phyloP scores from a whole-genome alignment of 306 rosid species.

The Cercis canadensis region DNA sequence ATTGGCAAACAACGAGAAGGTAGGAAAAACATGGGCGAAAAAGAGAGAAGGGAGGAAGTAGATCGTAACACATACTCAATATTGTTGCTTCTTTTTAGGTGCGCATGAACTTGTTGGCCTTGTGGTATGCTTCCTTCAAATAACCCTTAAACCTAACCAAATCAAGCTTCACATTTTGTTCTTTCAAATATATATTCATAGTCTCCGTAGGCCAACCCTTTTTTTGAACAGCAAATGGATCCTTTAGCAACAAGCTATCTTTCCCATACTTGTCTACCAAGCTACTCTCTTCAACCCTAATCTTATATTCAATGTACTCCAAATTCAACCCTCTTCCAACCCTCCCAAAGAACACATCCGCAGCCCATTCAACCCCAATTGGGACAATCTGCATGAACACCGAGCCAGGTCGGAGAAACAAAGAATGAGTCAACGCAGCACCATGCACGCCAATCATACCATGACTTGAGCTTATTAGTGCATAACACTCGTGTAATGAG shows the following conservation, averaged over 20 bases:
- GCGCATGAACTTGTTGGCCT: too few relatives aligned
- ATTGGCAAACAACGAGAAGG: too few relatives aligned
- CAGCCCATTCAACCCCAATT: conserved; percentile 39
- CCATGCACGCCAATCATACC: conserved; percentile 49
- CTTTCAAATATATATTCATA: conserved; percentile 44
- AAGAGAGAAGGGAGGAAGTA: too few relatives aligned
- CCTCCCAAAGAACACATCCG: conserved; percentile 34
- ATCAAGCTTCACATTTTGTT: conserved; percentile 48
- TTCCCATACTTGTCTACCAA: conserved; percentile 42
- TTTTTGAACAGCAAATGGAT: conserved; percentile 31
- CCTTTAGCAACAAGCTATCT: conserved; percentile 28
- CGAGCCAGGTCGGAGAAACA: conserved; percentile 39
- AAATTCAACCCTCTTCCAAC: conserved; percentile 33
- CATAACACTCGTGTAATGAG: conserved; percentile 29
- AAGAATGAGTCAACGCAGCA: conserved; percentile 36
- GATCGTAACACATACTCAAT: too few relatives aligned
- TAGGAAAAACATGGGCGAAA: too few relatives aligned
- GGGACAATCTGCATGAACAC: conserved; percentile 54
- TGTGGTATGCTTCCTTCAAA: conserved; percentile 34
- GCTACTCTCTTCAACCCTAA: conserved; percentile 49
- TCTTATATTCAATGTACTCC: conserved; percentile 48
- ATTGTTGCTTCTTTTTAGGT: too few relatives aligned
- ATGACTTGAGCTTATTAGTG: conserved; percentile 42
- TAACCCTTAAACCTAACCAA: conserved; percentile 38
- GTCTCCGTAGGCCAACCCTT: conserved; percentile 30